phyloP scores from a whole-genome alignment of 495 filamentous ascomycete species.

The Aspergillus bridgeri region DNA sequence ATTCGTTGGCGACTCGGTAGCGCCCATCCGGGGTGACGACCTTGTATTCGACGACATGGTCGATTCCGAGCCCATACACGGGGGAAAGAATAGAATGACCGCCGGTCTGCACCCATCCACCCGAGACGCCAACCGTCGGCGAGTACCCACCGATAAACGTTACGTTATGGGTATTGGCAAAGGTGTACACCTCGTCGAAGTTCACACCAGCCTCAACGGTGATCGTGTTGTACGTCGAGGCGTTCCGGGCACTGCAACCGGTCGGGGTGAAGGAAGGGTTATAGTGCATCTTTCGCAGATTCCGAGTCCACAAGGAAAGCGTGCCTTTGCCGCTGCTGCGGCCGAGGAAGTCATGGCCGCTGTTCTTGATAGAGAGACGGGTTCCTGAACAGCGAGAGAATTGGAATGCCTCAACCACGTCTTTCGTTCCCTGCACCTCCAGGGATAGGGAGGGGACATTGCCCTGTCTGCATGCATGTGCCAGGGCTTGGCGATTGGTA shows the following conservation, averaged over 20 bases:
- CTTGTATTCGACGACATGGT: constrained; percentile 44
- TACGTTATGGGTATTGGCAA: constrained; percentile 26
- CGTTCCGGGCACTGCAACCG: constrained; percentile 38
- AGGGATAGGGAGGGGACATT: constrained; percentile 7
- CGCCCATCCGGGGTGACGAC: constrained; percentile 44
- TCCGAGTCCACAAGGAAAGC: constrained; percentile 52
- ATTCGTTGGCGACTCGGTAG: constrained; percentile 37
- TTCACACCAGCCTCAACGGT: constrained; percentile 51
- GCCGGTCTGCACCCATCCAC: constrained; percentile 42
- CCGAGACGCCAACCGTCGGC: constrained; percentile 25
- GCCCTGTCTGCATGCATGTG: constrained; percentile 7
- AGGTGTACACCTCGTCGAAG: constrained; percentile 43
- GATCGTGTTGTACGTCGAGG: constrained; percentile 37
- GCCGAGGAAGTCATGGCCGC: constrained; percentile 50
- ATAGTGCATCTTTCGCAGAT: constrained; percentile 34
- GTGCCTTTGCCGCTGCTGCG: constrained; percentile 49
- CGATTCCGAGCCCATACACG: constrained; percentile 43
- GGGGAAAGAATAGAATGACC: constrained; percentile 41
- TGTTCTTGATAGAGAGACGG: constrained; percentile 49
- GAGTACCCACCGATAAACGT: constrained; percentile 25
- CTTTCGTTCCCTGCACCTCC: constrained; percentile 4
- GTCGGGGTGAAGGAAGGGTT: constrained; percentile 12
- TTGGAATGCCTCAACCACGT: constrained; percentile 9
- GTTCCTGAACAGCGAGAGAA: constrained; percentile 15
- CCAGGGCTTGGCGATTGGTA: constrained; percentile 11